phyloP scores from a whole-genome alignment of 345 rosid species.

The Lepidium aucheri region DNA sequence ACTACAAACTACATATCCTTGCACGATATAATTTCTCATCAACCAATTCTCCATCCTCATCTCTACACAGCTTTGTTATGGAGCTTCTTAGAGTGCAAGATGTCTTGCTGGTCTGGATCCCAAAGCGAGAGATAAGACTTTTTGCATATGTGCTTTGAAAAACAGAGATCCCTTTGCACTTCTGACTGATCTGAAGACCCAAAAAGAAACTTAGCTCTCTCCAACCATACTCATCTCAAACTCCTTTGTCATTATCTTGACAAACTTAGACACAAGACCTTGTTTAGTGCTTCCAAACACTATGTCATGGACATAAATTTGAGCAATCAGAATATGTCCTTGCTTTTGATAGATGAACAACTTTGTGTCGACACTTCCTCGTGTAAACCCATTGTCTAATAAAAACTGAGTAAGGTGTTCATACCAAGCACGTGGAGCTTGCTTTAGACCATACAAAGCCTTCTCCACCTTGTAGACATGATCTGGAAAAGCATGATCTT shows the following conservation, averaged over 20 bases:
- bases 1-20: not conserved
- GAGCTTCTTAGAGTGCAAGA: not conserved
- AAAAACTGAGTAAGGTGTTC: too few relatives aligned
- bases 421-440: too few relatives aligned
- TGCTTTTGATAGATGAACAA: too few relatives aligned
- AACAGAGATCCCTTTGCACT: not conserved
- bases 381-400: too few relatives aligned
- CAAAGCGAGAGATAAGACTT: not conserved
- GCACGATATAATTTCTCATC: rapidly evolving
- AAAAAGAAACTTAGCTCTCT: not conserved
- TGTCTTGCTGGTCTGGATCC: not conserved
- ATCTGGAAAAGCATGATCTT: too few relatives aligned
- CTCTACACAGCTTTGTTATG: rapidly evolving
- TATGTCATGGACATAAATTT: too few relatives aligned
- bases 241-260: not conserved
- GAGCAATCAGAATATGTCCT: too few relatives aligned
- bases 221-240: not conserved
- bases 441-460: too few relatives aligned
- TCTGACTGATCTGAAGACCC: not conserved
- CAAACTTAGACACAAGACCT: not conserved
- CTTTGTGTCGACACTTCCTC: too few relatives aligned
- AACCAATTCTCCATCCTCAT: not conserved
- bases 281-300: too few relatives aligned
- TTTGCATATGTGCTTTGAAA: not conserved
- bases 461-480: too few relatives aligned